Base-by-base conservation (phyloP, 2,329 filamentous ascomycete species). In the Phaeosphaeriaceae sp. region DNA sequence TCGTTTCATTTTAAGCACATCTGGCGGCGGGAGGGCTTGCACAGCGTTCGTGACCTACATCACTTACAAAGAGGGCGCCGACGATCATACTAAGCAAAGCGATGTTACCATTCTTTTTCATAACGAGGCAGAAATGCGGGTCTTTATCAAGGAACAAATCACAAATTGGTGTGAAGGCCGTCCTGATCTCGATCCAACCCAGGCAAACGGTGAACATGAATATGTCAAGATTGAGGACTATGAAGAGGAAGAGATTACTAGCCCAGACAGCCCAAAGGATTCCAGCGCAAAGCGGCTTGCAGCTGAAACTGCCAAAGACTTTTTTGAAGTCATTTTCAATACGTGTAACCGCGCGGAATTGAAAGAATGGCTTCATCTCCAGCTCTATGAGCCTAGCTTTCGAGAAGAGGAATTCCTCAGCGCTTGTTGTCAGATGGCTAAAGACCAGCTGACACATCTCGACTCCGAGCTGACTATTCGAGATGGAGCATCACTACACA, bases 281-380 rank as follows among this genome's bases (percentile, higher is more conserved):
- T 29, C 38, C 3, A 45, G 36, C 6, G 15, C 8, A 2, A 1
- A 29, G 13, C 33, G 43, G 18, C 29, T 4, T 0, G 35, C 30
- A 12, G 48, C 46, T 2, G 38, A 7, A 23, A 56, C 55, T 8
- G 55, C 52, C 2, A 48, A 45, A 17, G 40, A 50, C 0, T 57
- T 55, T 20, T 59, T 59, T n/a, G 26, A 28, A 1, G 47, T 56
- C 42, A 48, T 58, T 11, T 55, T 56, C 30, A 15, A 54, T 16
- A 46, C 45, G 7, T 16, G 36, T 9, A 2, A 36, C 18, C 13
- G 35, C 21, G 7, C 16, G 9, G 4, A 8, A 1, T 2, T 12
- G 3, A 13, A 36, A 18, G 15, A 15, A 7, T 16, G n/a, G 28
- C 46, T 58, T 4, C 23, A 52, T 3, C 8, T 46, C 1, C 2